A percentile compares a stretch with the other conserved stretches of the same genome.
Conservation (phyloP, 2,329 filamentous ascomycete genomes). For the Paraconiothyrium sp. region DNA sequence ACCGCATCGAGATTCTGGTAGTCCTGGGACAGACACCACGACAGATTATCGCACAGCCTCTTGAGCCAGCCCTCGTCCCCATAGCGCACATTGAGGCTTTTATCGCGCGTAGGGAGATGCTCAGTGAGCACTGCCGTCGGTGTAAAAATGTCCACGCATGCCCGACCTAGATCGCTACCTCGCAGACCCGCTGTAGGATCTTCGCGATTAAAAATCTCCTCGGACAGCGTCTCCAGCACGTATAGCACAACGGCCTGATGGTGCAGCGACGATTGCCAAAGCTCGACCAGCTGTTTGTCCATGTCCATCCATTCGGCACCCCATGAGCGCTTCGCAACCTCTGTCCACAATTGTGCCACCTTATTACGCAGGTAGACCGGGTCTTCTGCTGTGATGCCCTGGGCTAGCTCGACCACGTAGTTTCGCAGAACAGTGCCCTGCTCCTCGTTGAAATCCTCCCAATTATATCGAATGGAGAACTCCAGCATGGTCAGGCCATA, state of each 20-base stretch:
- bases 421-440: slow-evolving; percentile 74
- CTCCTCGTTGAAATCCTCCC: slow-evolving; percentile 74
- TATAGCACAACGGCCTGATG: slow-evolving; percentile 89
- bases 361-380: slow-evolving; percentile 90
- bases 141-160: slow-evolving; percentile 93
- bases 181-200: slow-evolving; percentile 85
- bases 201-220: slow-evolving; percentile 92
- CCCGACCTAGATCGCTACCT: slow-evolving; percentile 84
- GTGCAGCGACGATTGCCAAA: slow-evolving; percentile 73
- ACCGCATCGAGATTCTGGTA: slow-evolving; percentile 72
- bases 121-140: slow-evolving; percentile 78
- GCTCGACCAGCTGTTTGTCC: slow-evolving; percentile 81
- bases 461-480: slow-evolving; percentile 86
- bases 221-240: slow-evolving; percentile 89
- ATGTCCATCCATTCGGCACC: slow-evolving; percentile 93
- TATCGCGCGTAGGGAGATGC: slow-evolving; percentile 77
- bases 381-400: slow-evolving; percentile 75
- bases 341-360: slow-evolving; percentile 92
- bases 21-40: slow-evolving; percentile 74
- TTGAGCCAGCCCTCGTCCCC: slow-evolving; percentile 88
- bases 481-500: slow-evolving; percentile 94
- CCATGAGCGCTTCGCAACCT: slow-evolving; percentile 93
- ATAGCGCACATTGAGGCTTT: slow-evolving; percentile 74
- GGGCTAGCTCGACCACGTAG: slow-evolving; percentile 82
- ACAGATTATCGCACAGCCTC: slow-evolving; percentile 77